Evolutionary conservation across 2,329 filamentous ascomycete species (phyloP).

Genomic region (Amylocarpus encephaloides): DNA sequence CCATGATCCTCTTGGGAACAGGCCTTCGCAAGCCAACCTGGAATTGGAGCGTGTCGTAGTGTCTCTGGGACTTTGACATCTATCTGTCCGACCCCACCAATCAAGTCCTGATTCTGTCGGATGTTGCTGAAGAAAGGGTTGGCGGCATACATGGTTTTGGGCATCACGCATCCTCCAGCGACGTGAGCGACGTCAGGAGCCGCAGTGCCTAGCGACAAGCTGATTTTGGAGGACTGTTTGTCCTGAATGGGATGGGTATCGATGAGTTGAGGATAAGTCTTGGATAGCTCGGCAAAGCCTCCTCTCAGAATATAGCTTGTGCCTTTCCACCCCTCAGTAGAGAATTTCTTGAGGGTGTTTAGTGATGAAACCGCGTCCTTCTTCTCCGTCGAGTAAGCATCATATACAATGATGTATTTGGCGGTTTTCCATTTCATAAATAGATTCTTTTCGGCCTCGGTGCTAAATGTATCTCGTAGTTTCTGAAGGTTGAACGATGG

Average conservation of each 20-base stretch:
- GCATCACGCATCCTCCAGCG: slow-evolving; percentile 84
- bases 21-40: slow-evolving; percentile 70
- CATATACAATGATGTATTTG: slow-evolving; percentile 80
- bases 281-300: slow-evolving; percentile 70
- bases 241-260: slow-evolving; percentile 42
- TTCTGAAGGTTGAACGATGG: slow-evolving; percentile 86
- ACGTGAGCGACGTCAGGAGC: slow-evolving; percentile 60
- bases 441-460: slow-evolving; percentile 58
- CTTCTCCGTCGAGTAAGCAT: slow-evolving; percentile 66
- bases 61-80: slow-evolving; percentile 52
- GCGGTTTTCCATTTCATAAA: slow-evolving; percentile 73
- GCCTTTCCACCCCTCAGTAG: slow-evolving; percentile 73
- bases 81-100: slow-evolving; percentile 84
- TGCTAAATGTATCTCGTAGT: slow-evolving; percentile 78
- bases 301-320: slow-evolving; percentile 69
- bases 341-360: slow-evolving; percentile 92
- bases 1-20: slow-evolving; percentile 64
- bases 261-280: slow-evolving; percentile 57
- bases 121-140: slow-evolving; percentile 97
- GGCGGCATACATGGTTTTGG: slow-evolving; percentile 56
- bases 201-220: slow-evolving; percentile 43
- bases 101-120: slow-evolving; percentile 90
- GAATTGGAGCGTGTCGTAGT: slow-evolving; percentile 49
- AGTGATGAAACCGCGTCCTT: slow-evolving; percentile 75
- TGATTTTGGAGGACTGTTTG: slow-evolving; percentile 36